Evolutionary conservation across 148 eudicot genomes (phyloP).

Genomic region (Fallopia convolvulus): DNA sequence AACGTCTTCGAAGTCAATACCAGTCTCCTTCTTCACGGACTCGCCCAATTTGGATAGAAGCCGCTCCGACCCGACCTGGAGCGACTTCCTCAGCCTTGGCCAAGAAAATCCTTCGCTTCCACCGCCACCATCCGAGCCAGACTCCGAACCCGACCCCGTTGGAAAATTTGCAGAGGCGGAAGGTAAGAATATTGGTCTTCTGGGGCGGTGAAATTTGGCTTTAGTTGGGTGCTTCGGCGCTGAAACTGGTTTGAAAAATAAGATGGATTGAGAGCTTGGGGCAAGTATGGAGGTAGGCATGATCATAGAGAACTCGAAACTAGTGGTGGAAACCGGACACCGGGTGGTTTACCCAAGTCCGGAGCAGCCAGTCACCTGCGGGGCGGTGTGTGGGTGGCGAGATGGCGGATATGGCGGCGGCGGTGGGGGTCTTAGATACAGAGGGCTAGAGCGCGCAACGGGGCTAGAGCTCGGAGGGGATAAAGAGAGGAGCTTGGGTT

Average conservation of each 20-base stretch:
- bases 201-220: slow-evolving; percentile 16
- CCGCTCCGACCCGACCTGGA: slow-evolving; percentile 37
- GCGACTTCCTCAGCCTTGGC: slow-evolving; percentile 32
- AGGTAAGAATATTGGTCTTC: slow-evolving; percentile 22
- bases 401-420: not conserved
- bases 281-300: slow-evolving; percentile 29
- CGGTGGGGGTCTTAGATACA: not conserved
- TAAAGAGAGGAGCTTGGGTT: not conserved
- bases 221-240: slow-evolving; percentile 13
- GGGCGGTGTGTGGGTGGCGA: not conserved
- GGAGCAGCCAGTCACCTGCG: not conserved
- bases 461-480: not conserved
- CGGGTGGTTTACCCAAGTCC: not conserved
- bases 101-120: slow-evolving; percentile 27
- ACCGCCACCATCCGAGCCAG: slow-evolving; percentile 26
- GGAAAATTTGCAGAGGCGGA: slow-evolving; percentile 30
- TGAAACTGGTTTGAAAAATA: slow-evolving; percentile 21
- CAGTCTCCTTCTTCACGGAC: slow-evolving; percentile 57
- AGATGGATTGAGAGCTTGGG: slow-evolving; percentile 14
- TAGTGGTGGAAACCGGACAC: not conserved
- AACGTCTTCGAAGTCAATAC: slow-evolving; percentile 32
- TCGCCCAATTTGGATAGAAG: slow-evolving; percentile 42
- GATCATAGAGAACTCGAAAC: not conserved
- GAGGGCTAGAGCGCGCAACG: not conserved
- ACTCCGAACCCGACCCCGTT: not conserved